Percentiles rank a stretch among this genome's conserved stretches.
Evolutionary conservation across 2,329 filamentous ascomycete genomes (phyloP).

Genomic region (Helotiales sp.): DNA sequence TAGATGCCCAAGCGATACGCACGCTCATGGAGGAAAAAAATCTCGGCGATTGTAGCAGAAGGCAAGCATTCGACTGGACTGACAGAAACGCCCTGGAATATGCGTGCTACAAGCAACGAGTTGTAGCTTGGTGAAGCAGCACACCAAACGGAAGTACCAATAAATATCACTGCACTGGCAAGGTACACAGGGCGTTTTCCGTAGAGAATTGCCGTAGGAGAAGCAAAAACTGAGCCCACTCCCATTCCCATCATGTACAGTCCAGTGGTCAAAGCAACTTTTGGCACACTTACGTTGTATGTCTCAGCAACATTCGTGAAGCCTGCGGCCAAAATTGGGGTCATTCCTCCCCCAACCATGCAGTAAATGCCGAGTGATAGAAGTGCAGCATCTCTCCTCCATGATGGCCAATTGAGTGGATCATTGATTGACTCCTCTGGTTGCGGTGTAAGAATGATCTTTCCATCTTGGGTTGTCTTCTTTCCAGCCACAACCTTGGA

Average conservation of each 20-base stretch:
- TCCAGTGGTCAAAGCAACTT: conserved; percentile 85
- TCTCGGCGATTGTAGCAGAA: conserved; percentile 92
- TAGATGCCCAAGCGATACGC: conserved; percentile 94
- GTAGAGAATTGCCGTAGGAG: conserved; percentile 87
- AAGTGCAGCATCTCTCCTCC: conserved; percentile 80
- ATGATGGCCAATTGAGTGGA: conserved; percentile 87
- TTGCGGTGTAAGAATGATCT: conserved; percentile 88
- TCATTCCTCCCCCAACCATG: conserved; percentile 92
- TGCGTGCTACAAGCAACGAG: conserved; percentile 79
- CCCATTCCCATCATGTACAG: conserved; percentile 95
- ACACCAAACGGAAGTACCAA: conserved; percentile 80
- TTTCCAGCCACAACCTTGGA: conserved; percentile 47
- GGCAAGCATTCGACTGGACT: conserved; percentile 92
- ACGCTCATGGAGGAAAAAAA: conserved; percentile 93
- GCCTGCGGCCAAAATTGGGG: conserved; percentile 85
- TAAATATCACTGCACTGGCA: conserved; percentile 75
- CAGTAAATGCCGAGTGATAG: conserved; percentile 89
- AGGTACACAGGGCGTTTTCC: conserved; percentile 94
- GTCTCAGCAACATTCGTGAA: conserved; percentile 78
- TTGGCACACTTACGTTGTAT: conserved; percentile 69
- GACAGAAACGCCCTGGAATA: conserved; percentile 87
- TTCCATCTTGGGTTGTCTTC: conserved; percentile 81
- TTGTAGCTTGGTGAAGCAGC: conserved; percentile 80
- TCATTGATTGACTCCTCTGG: conserved; percentile 91
- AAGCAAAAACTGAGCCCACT: conserved; percentile 80